These are phyloP conservation scores for Solanum tarapatanum DNA, from an alignment of 257 asterid genomes.

Conservation along the genomic window DNA sequence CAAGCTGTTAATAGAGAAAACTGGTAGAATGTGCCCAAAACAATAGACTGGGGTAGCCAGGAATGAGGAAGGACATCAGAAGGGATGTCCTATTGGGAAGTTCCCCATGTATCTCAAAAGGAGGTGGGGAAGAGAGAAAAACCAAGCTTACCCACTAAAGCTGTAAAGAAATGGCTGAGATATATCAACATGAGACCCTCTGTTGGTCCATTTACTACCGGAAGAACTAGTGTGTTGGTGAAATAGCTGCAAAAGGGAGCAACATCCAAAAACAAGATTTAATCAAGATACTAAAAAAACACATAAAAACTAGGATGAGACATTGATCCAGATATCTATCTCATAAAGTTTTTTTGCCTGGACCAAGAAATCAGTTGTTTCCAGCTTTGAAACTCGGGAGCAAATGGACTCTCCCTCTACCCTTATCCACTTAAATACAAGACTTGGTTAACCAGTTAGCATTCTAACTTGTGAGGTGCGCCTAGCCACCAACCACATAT, in stretches of 20 bases:
- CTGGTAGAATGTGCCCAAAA: not conserved
- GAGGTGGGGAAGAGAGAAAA: conserved; percentile 5
- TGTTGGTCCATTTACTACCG: conserved; percentile 87
- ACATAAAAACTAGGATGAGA: not conserved
- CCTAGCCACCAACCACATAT: not conserved
- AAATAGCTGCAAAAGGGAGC: conserved; percentile 47
- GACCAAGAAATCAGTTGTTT: not conserved
- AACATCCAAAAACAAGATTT: not conserved
- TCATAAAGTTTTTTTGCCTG: not conserved
- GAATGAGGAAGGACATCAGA: not conserved
- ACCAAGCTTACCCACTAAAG: conserved; percentile 41
- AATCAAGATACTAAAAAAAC: not conserved
- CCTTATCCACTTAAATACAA: not conserved
- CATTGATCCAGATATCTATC: not conserved
- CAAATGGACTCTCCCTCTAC: not conserved
- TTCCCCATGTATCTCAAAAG: not conserved
- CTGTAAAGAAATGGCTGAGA: conserved; percentile 57
- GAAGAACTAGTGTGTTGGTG: conserved; percentile 89
- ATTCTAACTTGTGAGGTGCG: not conserved
- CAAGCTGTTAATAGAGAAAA: not conserved
- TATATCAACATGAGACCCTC: conserved; percentile 89
- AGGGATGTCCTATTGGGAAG: not conserved
- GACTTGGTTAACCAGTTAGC: not conserved
- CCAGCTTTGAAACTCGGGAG: not conserved
- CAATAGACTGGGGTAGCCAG: not conserved